Evolutionary conservation across 352 stramenopile genomes (phyloP).

Genomic region (Globisporangium parvum): DNA sequence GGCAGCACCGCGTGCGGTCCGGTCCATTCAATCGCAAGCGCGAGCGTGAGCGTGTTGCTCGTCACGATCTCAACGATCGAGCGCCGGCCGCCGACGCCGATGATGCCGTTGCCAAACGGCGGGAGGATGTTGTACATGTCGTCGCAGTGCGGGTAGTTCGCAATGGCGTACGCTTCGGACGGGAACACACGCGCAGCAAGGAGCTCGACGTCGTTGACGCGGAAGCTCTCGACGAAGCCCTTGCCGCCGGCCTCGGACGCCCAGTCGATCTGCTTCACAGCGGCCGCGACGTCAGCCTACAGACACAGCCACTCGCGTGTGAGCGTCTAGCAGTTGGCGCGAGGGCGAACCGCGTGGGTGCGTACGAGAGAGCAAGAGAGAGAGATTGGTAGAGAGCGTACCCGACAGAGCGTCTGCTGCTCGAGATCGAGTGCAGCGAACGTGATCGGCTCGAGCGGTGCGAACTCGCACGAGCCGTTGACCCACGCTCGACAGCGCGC

Average conservation of each 20-base stretch:
- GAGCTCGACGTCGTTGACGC: constrained; percentile 57
- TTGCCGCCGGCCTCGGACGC: constrained; percentile 30
- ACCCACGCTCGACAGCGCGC: constrained; percentile 50
- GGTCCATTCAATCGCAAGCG: constrained; percentile 55
- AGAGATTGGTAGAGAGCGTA: constrained; percentile 13
- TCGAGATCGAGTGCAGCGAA: constrained; percentile 37
- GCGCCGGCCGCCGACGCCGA: constrained; percentile 45
- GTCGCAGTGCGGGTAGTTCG: constrained; percentile 81
- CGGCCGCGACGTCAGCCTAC: constrained; percentile 66
- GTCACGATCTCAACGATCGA: constrained; percentile 62
- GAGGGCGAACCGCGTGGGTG: too few relatives aligned
- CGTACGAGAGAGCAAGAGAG: neutral
- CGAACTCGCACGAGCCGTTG: constrained; percentile 48
- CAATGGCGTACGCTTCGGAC: constrained; percentile 48
- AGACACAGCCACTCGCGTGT: neutral
- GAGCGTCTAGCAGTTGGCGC: neutral
- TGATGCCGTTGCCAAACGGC: constrained; percentile 68
- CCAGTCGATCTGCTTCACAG: constrained; percentile 84
- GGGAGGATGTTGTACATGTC: constrained; percentile 84
- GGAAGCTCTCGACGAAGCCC: constrained; percentile 53
- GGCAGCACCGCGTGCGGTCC: constrained; percentile 41
- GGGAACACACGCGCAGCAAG: constrained; percentile 47
- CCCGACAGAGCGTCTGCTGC: constrained; percentile 71
- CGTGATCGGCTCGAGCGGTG: constrained; percentile 35
- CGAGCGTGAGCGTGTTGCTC: constrained; percentile 29